Conservation (phyloP, 2,329 filamentous ascomycete genomes). For the Epichloe sylvatica region DNA sequence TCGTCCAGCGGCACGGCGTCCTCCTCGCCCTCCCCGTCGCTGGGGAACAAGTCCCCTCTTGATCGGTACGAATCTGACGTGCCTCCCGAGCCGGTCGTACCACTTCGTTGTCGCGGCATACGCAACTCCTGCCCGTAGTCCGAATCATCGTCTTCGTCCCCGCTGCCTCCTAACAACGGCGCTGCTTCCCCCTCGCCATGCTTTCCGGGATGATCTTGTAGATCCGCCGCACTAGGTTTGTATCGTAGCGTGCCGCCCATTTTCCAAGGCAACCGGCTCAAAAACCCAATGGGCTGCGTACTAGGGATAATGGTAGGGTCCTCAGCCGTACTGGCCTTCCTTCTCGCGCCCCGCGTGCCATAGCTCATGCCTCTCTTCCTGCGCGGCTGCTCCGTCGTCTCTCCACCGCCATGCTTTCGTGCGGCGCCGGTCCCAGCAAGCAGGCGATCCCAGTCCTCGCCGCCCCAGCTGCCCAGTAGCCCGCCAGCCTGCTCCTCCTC, state of each 20-base stretch:
- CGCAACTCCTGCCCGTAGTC: slow-evolving; percentile 16
- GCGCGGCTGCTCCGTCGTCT: slow-evolving; percentile 46
- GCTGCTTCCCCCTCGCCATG: slow-evolving; percentile 45
- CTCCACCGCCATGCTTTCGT: slow-evolving; percentile 19
- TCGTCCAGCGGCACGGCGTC: slow-evolving; percentile 88
- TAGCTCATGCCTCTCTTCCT: slow-evolving; percentile 82
- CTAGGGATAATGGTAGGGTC: slow-evolving; percentile 86
- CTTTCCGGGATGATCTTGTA: slow-evolving; percentile 69
- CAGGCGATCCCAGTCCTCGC: slow-evolving; percentile 73
- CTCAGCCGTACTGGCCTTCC: slow-evolving; percentile 37
- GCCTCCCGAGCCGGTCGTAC: slow-evolving; percentile 63
- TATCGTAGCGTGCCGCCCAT: slow-evolving; percentile 73
- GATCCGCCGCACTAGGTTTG: slow-evolving; percentile 76
- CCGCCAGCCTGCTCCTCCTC: slow-evolving; percentile 39
- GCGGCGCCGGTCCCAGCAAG: slow-evolving; percentile 52
- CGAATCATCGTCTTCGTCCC: slow-evolving; percentile 16
- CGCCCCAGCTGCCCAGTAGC: slow-evolving; percentile 59
- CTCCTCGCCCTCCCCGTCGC: slow-evolving; percentile 72
- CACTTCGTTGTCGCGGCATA: slow-evolving; percentile 47
- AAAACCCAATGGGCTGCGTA: slow-evolving; percentile 71
- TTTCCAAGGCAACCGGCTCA: slow-evolving; percentile 72
- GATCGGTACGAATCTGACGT: slow-evolving; percentile 80
- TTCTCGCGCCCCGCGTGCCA: slow-evolving; percentile 47
- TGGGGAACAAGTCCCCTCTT: slow-evolving; percentile 79
- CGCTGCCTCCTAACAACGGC: slow-evolving; percentile 43